Base-by-base conservation (phyloP, 1,139 yeast species). In the Debaryomyces subglobosus region DNA sequence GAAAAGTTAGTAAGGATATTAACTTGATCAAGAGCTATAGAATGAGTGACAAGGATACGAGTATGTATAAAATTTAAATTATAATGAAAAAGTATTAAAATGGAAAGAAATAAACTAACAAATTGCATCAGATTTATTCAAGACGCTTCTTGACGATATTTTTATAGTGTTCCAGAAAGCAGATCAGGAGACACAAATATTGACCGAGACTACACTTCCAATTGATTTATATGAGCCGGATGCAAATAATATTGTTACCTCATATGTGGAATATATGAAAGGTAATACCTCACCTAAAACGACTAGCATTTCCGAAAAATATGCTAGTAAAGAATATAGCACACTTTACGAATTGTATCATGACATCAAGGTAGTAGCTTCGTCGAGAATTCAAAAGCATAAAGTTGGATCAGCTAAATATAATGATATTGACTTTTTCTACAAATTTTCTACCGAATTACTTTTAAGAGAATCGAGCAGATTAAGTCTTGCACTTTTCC, bases 401-500 rank as follows among this genome's bases (percentile, higher is more conserved):
- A 75, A 78, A 21, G 75, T 84, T 29, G 91, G 90, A 1, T 71
- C 85, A n/a, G 61, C 69, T 20, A 67, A 67, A 12, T 91, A 91
- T 62, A 69, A 68, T 18, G 74, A 78, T 54, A 71, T 86, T 38
- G 94, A 89, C 63, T 78, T 78, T 49, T 86, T 87, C 58, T 90
- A 83, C 70, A 85, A 82, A 61, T 84, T 85, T 57, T 68, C 89
- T 3, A 78, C 85, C 1, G 96, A 89, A 57, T 66, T 89, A 46
- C 66, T 91, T 34, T 66, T 90, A 46, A 81, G 96, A 59, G 97
- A 91, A 64, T 77, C 85, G 20, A 75, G 78, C 29, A 77, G 86
- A 52, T 59, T 81, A 13, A 48, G 59, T 18, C 25, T 53, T 3
- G 43, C 53, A 13, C 49, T 59, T 20, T 76, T 77, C 13, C 54